Evolutionary conservation across 2,329 filamentous ascomycete genomes (phyloP).

Genomic region (Ascomycota sp.): DNA sequence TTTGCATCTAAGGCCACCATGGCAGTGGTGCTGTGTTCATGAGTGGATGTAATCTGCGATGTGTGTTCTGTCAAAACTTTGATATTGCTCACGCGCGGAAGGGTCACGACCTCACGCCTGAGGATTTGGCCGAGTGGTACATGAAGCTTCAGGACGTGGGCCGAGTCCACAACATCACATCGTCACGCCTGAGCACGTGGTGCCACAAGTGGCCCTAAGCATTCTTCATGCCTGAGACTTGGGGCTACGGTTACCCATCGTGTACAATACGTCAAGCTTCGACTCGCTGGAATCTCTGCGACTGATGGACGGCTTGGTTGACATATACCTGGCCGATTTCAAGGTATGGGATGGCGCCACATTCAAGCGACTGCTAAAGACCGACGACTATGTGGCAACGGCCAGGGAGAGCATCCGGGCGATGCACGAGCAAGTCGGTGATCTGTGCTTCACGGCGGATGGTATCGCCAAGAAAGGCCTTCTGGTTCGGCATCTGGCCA

Average conservation of each 20-base stretch:
- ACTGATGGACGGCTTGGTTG: conserved; percentile 58
- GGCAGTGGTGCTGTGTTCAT: conserved; percentile 71
- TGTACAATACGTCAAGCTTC: conserved; percentile 73
- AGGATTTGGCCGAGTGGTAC: conserved; percentile 66
- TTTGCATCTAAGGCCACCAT: conserved; percentile 65
- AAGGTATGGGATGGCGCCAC: conserved; percentile 55
- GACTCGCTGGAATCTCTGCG: conserved; percentile 53
- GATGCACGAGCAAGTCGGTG: conserved; percentile 67
- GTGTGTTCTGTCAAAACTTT: conserved; percentile 64
- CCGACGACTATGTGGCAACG: conserved; percentile 50
- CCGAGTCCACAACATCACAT: conserved; percentile 76
- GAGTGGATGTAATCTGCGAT: conserved; percentile 52
- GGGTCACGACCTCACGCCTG: conserved; percentile 58
- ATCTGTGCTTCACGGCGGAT: conserved; percentile 63
- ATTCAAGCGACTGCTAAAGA: conserved; percentile 54
- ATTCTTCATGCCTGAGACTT: conserved; percentile 53
- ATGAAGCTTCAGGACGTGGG: conserved; percentile 63
- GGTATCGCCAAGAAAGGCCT: conserved; percentile 63
- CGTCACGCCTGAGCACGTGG: conserved; percentile 71
- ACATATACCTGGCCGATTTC: conserved; percentile 79
- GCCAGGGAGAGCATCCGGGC: conserved; percentile 59
- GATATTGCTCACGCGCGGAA: conserved; percentile 70
- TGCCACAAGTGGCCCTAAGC: conserved; percentile 60
- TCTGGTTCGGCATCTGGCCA: conserved; percentile 60
- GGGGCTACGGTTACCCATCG: conserved; percentile 50